Evolutionary conservation across 2,329 filamentous ascomycete genomes (phyloP), one percentile per base, ranked within the genome.

Genomic region (Verticillium longisporum): DNA sequence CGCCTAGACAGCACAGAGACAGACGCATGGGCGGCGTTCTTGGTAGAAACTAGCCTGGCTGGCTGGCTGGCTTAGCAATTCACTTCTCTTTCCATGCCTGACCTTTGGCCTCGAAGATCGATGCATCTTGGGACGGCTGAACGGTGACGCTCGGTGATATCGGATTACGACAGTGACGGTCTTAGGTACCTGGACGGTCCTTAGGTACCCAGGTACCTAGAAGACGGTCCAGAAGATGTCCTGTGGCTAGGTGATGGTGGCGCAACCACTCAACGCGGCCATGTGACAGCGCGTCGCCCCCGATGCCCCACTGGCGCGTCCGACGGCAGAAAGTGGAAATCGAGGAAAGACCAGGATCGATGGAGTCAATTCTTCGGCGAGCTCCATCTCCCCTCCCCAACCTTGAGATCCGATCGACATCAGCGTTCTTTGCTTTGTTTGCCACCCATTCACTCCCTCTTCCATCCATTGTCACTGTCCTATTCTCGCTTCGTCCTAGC

Each of bases 271-370:
- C 37, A 10, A 34, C 32, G 31, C 34, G 14, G 26, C 36, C 56
- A 57, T 53, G 57, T 59, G 41, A 59, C 57, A 54, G 57, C 57
- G 57, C 57, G 57, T 59, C 32, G 26, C 26, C 26, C 26, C 26
- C 26, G 26, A 26, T 32, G 26, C 56, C 56, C 34, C 56, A 57
- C 21, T 45, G 34, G 56, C 54, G 54, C 54, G 54, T 55, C 54
- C 32, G 15, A 6, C 50, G 33, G 54, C 10, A 21, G 18, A 36
- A 36, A 36, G 34, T 36, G 34, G 41, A 41, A 2, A 10, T 14
- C 3, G 13, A 50, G 13, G 41, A 21, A 50, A 9, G 4, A n/a
- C n/a, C 11, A 9, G 4, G 18, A 45, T 6, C 15, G 38, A 50
- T 18, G 18, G 41, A 9, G 2, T n/a, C 41, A 50, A 50, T 50